Evolutionary conservation across 2,329 filamentous ascomycete species (phyloP).

Genomic region (Trichophyton verrucosum): DNA sequence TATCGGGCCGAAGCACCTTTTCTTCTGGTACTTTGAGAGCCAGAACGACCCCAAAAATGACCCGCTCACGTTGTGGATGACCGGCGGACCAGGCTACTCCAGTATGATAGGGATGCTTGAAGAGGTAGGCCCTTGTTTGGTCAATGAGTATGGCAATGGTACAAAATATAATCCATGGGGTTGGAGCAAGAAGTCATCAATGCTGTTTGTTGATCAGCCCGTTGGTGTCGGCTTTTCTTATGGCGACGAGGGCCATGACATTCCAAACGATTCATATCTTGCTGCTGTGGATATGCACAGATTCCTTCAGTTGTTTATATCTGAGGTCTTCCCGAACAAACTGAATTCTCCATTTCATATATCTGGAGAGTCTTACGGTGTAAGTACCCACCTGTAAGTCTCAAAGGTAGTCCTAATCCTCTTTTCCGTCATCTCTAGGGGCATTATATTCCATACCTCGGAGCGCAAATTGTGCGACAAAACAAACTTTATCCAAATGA

Average conservation of each 20-base stretch:
- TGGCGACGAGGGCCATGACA: conserved; percentile 20
- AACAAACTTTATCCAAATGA: background rate
- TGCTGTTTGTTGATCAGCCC: conserved; percentile 27
- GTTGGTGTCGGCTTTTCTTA: conserved; percentile 30
- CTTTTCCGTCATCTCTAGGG: background rate
- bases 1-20: conserved; percentile 31
- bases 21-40: conserved; percentile 37
- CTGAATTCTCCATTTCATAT: conserved; percentile 32
- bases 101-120: conserved; percentile 27
- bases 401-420: background rate
- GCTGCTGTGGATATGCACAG: conserved; percentile 37
- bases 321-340: conserved; percentile 34
- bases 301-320: conserved; percentile 37
- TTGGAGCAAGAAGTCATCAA: background rate
- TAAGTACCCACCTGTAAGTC: conserved; percentile 19
- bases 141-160: background rate
- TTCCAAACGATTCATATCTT: conserved; percentile 29
- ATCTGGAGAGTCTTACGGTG: conserved; percentile 37
- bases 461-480: background rate
- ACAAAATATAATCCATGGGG: conserved; percentile 22
- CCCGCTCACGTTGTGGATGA: conserved; percentile 32
- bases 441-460: background rate
- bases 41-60: conserved; percentile 26
- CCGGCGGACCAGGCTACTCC: conserved; percentile 28
- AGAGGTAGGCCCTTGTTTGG: conserved; percentile 27